These are phyloP conservation scores for Yamadazyma phyllophila DNA, from an alignment of 805 yeast genomes.

Conservation along the genomic window DNA sequence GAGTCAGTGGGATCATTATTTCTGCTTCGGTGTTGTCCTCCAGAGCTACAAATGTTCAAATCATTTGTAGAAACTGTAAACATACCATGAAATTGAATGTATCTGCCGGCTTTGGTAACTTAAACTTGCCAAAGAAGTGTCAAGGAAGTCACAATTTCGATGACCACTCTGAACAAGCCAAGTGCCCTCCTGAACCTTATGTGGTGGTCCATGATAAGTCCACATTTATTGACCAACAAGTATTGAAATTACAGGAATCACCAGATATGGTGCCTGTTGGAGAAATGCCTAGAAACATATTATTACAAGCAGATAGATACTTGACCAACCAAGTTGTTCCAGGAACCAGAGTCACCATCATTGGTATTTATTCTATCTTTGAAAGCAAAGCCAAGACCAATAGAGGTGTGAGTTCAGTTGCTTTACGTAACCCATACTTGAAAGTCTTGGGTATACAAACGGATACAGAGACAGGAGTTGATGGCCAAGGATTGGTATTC, in stretches of 20 bases:
- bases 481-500: constrained; percentile 59
- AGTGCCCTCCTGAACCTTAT: constrained; percentile 91
- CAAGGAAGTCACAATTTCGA: constrained; percentile 44
- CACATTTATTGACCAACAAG: constrained; percentile 91
- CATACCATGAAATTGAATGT: constrained; percentile 69
- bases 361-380: constrained; percentile 90
- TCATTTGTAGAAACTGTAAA: constrained; percentile 85
- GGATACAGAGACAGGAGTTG: constrained; percentile 69
- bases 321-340: constrained; percentile 90
- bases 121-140: constrained; percentile 67
- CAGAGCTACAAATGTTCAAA: constrained; percentile 77
- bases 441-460: constrained; percentile 83
- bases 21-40: constrained; percentile 87
- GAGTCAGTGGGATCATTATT: constrained; percentile 90
- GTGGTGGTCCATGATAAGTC: constrained; percentile 92
- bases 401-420: constrained; percentile 55
- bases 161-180: constrained; percentile 50
- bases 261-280: constrained; percentile 99
- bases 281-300: constrained; percentile 94
- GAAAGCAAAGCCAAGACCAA: constrained; percentile 55
- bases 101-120: constrained; percentile 66
- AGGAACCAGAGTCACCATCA: constrained; percentile 87
- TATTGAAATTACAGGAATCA: constrained; percentile 89
- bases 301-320: constrained; percentile 84
- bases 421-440: constrained; percentile 89